Evolutionary conservation across 306 rosid species (phyloP), one percentile per base, ranked within the genome.

Genomic region (Glycine latifolia): DNA sequence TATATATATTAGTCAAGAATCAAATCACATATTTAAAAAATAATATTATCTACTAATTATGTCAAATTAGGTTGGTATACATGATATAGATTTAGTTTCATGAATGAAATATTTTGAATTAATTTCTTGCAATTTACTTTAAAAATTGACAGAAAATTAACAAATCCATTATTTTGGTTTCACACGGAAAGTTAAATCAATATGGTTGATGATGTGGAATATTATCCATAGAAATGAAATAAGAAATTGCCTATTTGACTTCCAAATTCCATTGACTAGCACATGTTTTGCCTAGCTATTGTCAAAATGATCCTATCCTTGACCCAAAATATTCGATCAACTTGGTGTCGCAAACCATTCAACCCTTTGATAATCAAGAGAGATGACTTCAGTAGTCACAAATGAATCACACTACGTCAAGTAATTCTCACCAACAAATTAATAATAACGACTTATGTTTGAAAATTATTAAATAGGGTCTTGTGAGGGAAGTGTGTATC

Each of bases 251-350:
- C 16, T 3, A 65, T 33, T 76, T 60, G 77, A 78, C 83, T 87
- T 69, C 47, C 15, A 44, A 50, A 54, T 53, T 77, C 44, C 52
- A n/a, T 46, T 50, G 82, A 81, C 79, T 37, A 39, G 31, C 71
- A 14, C 37, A 63, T 73, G 58, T 62, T 41, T 35, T 39, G 54
- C 39, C 44, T 12, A 67, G 77, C 35, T 67, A 55, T 78, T 78
- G 80, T 83, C 80, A 70, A 83, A 63, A 78, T 81, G 84, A 75
- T 83, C 78, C 67, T 71, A 83, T 78, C 72, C 20, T 87, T 84
- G 86, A 86, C 89, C 75, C 13, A 67, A 31, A 70, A 52, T 17
- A 72, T 56, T 81, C 80, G 20, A 20, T 20, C 20, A 81, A 81
- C 80, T 48, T 11, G 46, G 72, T 17, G 54, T 81, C 60, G 85